Percentiles rank a stretch among this genome's conserved stretches.
phyloP scores from a whole-genome alignment of 441 rosid species.

The Omphalea diandra region DNA sequence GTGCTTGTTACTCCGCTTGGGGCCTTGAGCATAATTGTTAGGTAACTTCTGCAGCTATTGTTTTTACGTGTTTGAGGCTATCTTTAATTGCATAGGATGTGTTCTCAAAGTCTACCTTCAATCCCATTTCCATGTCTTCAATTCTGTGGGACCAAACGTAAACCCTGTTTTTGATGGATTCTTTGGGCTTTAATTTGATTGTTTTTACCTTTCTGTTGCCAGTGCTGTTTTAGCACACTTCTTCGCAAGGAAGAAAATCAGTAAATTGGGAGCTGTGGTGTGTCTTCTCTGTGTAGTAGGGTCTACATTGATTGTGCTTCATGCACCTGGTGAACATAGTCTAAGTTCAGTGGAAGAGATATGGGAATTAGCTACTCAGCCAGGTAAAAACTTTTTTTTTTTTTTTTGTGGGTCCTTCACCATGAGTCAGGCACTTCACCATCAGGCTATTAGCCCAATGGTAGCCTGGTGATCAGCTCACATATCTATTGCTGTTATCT shows the following conservation, averaged over 20 bases:
- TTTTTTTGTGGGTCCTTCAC: no score
- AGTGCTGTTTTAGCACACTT: constrained; percentile 73
- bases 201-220: no score
- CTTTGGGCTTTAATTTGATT: no score
- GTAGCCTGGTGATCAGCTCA: no score
- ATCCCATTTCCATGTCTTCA: no score
- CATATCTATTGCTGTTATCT: no score
- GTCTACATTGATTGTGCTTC: constrained; percentile 63
- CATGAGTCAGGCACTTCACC: no score
- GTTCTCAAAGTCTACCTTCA: background rate
- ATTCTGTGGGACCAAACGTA: no score
- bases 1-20: constrained; percentile 75
- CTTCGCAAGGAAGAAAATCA: constrained; percentile 57
- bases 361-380: constrained; percentile 65
- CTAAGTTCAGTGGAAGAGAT: constrained; percentile 55
- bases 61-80: background rate
- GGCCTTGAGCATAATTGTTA: constrained; percentile 71
- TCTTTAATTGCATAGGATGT: background rate
- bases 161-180: no score
- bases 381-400: no score
- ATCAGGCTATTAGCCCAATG: no score
- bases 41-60: constrained; percentile 37
- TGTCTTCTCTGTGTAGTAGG: constrained; percentile 75
- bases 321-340: constrained; percentile 55
- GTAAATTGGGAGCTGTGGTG: constrained; percentile 64